phyloP scores from a whole-genome alignment of 306 rosid species.

The Dryas alaskensis region DNA sequence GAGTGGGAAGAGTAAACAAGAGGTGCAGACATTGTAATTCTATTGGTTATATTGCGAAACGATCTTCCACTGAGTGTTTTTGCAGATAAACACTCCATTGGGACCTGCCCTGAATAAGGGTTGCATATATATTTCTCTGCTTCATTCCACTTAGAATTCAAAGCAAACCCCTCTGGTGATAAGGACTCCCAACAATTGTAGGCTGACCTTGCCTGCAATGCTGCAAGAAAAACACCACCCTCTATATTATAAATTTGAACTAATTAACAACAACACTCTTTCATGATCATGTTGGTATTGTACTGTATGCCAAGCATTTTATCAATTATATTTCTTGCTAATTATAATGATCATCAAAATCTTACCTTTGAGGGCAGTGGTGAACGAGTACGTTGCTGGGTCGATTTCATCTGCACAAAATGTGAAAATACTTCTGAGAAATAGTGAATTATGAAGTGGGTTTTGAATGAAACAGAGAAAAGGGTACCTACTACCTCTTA shows the following conservation, averaged over 20 bases:
- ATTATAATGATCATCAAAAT: not conserved
- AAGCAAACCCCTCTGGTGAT: slow-evolving; percentile 87
- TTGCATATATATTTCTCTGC: slow-evolving; percentile 95
- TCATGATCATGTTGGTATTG: not conserved
- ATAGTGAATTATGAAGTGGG: not conserved
- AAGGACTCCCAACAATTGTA: slow-evolving; percentile 64
- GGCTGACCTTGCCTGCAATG: slow-evolving; percentile 72
- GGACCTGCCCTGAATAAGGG: slow-evolving; percentile 89
- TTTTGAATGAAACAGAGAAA: not conserved
- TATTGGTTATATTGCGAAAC: slow-evolving; percentile 53
- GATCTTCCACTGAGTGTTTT: slow-evolving; percentile 89
- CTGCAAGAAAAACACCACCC: slow-evolving; percentile 40
- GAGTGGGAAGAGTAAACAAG: slow-evolving; percentile 48
- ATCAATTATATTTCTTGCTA: not conserved
- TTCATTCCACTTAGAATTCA: slow-evolving; percentile 95
- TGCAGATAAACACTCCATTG: slow-evolving; percentile 90
- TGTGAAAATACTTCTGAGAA: not conserved
- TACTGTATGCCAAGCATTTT: too few species aligned
- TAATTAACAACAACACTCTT: not conserved
- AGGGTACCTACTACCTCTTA: slow-evolving; percentile 42
- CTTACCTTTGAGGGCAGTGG: slow-evolving; percentile 79
- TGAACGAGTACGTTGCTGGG: slow-evolving; percentile 90
- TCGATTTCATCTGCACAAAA: slow-evolving; percentile 77
- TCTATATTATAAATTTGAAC: not conserved
- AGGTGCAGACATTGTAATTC: slow-evolving; percentile 73